Evolutionary conservation across 805 yeast species (phyloP), one percentile per base, ranked within the genome.

Genomic region (Yarrowia divulgata): DNA sequence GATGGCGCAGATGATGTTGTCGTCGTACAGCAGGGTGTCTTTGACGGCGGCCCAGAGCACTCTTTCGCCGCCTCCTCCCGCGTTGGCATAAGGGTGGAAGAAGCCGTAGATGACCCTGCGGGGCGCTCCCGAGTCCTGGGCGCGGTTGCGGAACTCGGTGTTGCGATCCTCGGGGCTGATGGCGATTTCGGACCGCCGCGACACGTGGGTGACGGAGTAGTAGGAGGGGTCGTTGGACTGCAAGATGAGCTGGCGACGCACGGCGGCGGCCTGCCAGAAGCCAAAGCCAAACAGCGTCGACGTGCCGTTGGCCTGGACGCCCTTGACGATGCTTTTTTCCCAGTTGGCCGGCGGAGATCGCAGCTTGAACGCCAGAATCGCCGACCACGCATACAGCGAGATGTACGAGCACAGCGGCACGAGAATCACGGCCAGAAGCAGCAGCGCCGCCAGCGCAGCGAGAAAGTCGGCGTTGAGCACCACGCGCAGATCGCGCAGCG

Each of bases 31-130:
- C 70, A 93, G 80, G 0, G 97, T 90, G 40, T 88, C 83, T 73
- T 85, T 84, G 8, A 94, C 91, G 0, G 97, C 97, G 69, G 91
- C 93, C 99, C 99, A 95, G 49, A 95, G 81, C 0, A 95, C 99
- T 69, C 94, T 86, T 77, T 95, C 99, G 32, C 99, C 99, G 39
- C 99, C 99, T 19, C 99, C 99, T 57, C 97, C 97, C 48, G 97
- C 96, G 76, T 90, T 91, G 72, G 97, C 93, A 74, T 89, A 90
- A 0, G 99, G 99, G 79, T 95, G 99, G 81, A 95, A 93, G 75
- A 90, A 93, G 7, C 98, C 99, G 76, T 82, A 89, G 12, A 91
- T 77, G 10, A 82, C 73, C 49, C 75, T 77, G 35, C 90, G 75
- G 68, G 69, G 70, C 40, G 70, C 70, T 40, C 73, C 74, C 45